Conservation (phyloP, 768 basidiomycete species). For the Mycena amicta region DNA sequence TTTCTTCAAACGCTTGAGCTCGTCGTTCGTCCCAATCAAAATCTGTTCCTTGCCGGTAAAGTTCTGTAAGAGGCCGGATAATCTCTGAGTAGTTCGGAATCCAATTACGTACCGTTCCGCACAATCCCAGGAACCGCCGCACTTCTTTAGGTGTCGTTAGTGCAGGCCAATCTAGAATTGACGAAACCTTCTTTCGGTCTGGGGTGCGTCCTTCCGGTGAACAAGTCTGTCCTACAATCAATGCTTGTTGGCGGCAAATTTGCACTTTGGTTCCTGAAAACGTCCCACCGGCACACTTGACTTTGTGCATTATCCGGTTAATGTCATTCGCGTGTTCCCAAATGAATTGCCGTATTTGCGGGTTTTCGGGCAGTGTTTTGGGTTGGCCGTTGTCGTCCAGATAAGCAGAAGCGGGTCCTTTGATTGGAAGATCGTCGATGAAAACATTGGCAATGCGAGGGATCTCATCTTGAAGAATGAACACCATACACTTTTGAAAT, state of each 20-base stretch:
- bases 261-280: constrained; percentile 38
- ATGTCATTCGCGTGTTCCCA: constrained; percentile 36
- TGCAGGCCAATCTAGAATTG: too few relatives aligned
- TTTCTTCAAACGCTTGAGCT: constrained; percentile 24
- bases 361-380: constrained; percentile 21
- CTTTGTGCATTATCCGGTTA: too few relatives aligned
- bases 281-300: too few relatives aligned
- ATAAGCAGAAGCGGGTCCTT: constrained; percentile 30
- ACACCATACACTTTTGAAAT: constrained; percentile 26
- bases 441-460: constrained; percentile 28
- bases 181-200: too few relatives aligned
- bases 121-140: background rate
- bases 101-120: background rate
- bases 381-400: constrained; percentile 22
- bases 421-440: constrained; percentile 35
- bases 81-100: too few relatives aligned
- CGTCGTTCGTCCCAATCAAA: constrained; percentile 30
- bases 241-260: constrained; percentile 24
- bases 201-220: too few relatives aligned
- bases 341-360: constrained; percentile 32
- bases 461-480: constrained; percentile 35
- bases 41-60: too few relatives aligned
- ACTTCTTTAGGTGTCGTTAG: constrained; percentile 4
- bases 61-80: too few relatives aligned
- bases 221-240: too few relatives aligned